Conservation (phyloP, 306 rosid species). For the Cucurbita argyrosperma region DNA sequence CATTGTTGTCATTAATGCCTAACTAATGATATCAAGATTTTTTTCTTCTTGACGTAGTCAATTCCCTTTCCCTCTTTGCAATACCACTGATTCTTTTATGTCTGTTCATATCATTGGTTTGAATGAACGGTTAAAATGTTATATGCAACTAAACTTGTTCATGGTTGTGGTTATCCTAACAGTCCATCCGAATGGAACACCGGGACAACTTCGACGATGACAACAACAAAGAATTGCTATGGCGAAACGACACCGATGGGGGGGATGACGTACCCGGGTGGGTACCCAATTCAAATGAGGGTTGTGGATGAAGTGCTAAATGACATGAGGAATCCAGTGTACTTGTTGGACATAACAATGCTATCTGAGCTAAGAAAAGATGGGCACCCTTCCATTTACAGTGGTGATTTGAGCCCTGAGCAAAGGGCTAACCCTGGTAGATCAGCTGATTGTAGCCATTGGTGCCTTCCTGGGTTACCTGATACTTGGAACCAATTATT, state of each 20-base stretch:
- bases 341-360: slow-evolving; percentile 69
- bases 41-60: background rate
- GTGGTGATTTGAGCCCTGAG: slow-evolving; percentile 64
- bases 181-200: slow-evolving; percentile 70
- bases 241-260: slow-evolving; percentile 60
- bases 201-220: slow-evolving; percentile 22
- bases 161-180: background rate
- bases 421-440: slow-evolving; percentile 61
- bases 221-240: slow-evolving; percentile 54
- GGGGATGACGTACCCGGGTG: slow-evolving; percentile 27
- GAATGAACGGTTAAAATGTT: background rate
- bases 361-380: slow-evolving; percentile 70
- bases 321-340: slow-evolving; percentile 47
- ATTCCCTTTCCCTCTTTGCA: background rate
- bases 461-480: slow-evolving; percentile 96
- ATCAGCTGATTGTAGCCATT: slow-evolving; percentile 88
- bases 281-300: slow-evolving; percentile 32
- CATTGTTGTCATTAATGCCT: background rate
- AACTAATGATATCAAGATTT: background rate
- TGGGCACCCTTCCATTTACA: slow-evolving; percentile 78
- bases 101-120: background rate
- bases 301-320: slow-evolving; percentile 55
- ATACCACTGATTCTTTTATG: background rate
- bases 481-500: slow-evolving; percentile 86
- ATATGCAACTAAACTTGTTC: background rate